These are phyloP conservation scores for Gossypium ekmanianum DNA, from an alignment of 345 rosid species.

Conservation along the genomic window DNA sequence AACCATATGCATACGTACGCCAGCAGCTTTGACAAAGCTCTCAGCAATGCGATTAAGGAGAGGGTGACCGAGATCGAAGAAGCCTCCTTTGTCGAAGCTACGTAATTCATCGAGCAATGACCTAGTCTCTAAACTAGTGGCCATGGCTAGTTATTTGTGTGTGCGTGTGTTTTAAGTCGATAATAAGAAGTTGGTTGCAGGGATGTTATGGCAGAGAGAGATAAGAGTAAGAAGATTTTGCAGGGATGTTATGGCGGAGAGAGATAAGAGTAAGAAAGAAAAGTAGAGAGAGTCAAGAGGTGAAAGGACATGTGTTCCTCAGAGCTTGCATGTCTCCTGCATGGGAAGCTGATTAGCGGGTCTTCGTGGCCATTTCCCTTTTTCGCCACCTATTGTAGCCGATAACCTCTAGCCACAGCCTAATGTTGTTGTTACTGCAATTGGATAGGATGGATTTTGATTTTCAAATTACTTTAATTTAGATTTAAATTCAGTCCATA, in stretches of 20 bases:
- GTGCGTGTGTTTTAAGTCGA: too few relatives aligned
- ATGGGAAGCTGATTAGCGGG: conserved; percentile 15
- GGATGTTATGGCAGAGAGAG: too few relatives aligned
- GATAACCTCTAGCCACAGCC: not conserved
- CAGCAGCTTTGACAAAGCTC: conserved; percentile 87
- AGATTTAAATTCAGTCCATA: too few relatives aligned
- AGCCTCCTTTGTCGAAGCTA: conserved; percentile 53
- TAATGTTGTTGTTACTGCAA: not conserved
- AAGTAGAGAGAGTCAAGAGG: not conserved
- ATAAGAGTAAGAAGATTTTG: not conserved
- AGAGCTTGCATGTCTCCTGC: conserved; percentile 25
- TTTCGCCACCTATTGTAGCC: conserved; percentile 12
- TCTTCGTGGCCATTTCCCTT: conserved; percentile 24
- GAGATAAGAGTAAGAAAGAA: not conserved
- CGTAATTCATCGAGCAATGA: conserved; percentile 49
- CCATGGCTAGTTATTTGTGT: conserved; percentile 2
- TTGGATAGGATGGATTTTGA: too few relatives aligned
- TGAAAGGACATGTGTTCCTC: conserved; percentile 30
- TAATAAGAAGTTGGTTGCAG: too few relatives aligned
- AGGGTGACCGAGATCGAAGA: conserved; percentile 90
- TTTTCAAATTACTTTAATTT: too few relatives aligned
- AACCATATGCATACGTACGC: conserved; percentile 31
- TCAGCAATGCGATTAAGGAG: conserved; percentile 88
- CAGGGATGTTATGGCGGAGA: too few relatives aligned
- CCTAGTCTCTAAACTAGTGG: conserved; percentile 34